phyloP scores from a whole-genome alignment of 139 green algal species.

The Microglena sp. region DNA sequence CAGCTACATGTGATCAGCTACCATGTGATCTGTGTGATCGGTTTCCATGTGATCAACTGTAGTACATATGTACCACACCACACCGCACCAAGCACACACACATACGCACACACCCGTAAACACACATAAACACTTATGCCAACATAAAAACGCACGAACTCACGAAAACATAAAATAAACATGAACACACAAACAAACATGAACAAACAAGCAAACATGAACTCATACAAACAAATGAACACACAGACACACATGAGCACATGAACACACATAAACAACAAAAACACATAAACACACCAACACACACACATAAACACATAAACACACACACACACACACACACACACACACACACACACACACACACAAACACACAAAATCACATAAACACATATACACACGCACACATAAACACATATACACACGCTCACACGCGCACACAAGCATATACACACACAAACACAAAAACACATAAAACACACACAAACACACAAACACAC shows the following conservation, averaged over 20 bases:
- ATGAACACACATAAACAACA: neutral
- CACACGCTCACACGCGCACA: too few species aligned
- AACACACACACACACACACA: conserved; percentile 7
- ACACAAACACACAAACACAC: neutral
- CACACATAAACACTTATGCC: neutral
- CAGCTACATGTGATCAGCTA: neutral
- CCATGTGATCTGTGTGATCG: neutral
- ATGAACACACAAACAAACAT: conserved; percentile 1
- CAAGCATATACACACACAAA: conserved; percentile 7
- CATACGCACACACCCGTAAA: conserved; percentile 3
- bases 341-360: conserved; percentile 1
- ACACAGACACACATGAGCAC: neutral
- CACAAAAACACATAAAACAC: conserved; percentile 3
- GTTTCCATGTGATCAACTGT: neutral
- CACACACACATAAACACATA: conserved; percentile 11
- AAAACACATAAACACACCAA: neutral
- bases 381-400: neutral
- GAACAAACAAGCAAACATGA: conserved; percentile 5
- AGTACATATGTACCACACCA: neutral
- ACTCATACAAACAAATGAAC: conserved; percentile 2
- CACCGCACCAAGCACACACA: conserved; percentile 1
- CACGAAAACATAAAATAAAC: neutral
- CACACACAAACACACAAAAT: neutral
- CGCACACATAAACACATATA: neutral
- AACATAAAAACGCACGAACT: neutral